Evolutionary conservation across 2,329 filamentous ascomycete genomes (phyloP), one percentile per base, ranked within the genome.

Genomic region (Pseudocercospora fuligena): DNA sequence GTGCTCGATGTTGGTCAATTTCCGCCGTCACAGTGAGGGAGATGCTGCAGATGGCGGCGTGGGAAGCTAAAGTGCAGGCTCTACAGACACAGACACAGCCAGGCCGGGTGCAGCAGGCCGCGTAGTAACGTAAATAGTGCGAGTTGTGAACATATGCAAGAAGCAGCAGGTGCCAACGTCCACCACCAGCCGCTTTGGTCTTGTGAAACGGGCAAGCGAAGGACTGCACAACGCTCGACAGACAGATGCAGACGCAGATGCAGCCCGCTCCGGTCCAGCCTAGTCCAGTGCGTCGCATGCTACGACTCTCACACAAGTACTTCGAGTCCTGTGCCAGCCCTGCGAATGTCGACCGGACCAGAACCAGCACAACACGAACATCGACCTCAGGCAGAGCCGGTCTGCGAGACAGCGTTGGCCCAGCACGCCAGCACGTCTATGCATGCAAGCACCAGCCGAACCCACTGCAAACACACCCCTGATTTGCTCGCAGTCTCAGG

Each of bases 201-300:
- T 40, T 40, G 36, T 40, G 36, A 40, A 40, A 40, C 36, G 36
- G 36, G 36, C 36, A 40, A 40, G 36, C 36, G 36, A 54, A 21
- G 14, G 16, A 19, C 23, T 60, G 5, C 12, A 14, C 40, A 54
- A 9, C 51, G 1, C 27, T 36, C 11, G 43, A 16, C 62, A 81
- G 80, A 82, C 80, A 82, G 69, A 74, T 83, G 40, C 82, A 83
- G 67, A 76, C 76, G 14, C 76, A 79, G 63, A 73, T 78, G 64
- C 79, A 80, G 68, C 78, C 80, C 58, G 64, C 59, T 43, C 63
- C 56, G 19, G 56, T 31, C 29, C 36, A 19, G 31, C 21, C 53
- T 19, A 19, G 53, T 27, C 19, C 51, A 56, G 46, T 21, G 16
- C 16, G 19, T n/a, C 19, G 43, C 43, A 33, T 33, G 16, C 43